phyloP scores from a whole-genome alignment of 2,329 filamentous ascomycete genomes.

The Neurospora sp. region DNA sequence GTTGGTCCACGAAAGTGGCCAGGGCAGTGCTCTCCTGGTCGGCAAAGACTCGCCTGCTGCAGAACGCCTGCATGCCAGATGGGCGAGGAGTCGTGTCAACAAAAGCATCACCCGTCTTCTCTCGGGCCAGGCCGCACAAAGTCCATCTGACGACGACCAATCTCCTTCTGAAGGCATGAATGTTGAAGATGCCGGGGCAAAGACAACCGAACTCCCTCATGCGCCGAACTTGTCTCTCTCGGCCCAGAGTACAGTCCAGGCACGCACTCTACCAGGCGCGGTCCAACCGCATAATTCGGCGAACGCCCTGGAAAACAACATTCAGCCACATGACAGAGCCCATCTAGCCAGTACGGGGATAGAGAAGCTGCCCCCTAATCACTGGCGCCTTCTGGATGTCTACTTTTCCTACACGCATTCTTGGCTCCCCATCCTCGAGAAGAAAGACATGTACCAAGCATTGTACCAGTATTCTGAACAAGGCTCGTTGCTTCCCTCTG shows the following conservation, averaged over 20 bases:
- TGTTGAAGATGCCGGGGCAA: not conserved
- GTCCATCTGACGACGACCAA: conserved; percentile 21
- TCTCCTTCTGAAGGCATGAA: conserved; percentile 20
- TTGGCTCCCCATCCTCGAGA: conserved; percentile 67
- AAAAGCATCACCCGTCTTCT: conserved; percentile 53
- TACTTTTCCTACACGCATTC: conserved; percentile 68
- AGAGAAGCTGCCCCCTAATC: conserved; percentile 37
- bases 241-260: not conserved
- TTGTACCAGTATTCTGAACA: conserved; percentile 32
- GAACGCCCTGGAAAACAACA: not conserved
- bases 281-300: not conserved
- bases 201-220: not conserved
- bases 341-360: not conserved
- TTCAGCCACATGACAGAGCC: not conserved
- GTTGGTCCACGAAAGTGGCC: conserved; percentile 34
- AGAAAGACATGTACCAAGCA: conserved; percentile 45
- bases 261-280: not conserved
- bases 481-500: conserved; percentile 10
- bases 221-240: not conserved
- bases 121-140: conserved; percentile 31
- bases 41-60: conserved; percentile 41
- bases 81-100: conserved; percentile 53
- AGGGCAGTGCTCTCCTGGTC: conserved; percentile 35
- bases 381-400: conserved; percentile 54
- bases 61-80: conserved; percentile 49